Evolutionary conservation across 306 rosid species (phyloP), one percentile per base, ranked within the genome.

Genomic region (Carpinus fangiana): DNA sequence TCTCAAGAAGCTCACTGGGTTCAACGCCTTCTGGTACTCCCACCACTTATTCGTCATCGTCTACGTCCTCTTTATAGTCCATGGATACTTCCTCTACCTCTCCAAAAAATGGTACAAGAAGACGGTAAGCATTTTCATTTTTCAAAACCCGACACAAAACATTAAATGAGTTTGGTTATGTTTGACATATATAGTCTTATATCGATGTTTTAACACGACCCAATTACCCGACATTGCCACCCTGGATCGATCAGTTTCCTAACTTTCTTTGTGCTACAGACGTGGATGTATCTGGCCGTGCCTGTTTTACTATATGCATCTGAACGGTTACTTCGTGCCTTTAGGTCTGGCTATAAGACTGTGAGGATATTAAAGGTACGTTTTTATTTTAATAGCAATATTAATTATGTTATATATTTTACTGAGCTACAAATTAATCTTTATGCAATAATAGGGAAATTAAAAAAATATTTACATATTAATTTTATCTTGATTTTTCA

Each of bases 11-110:
- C 88, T 94, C 66, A 89, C 93, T 0, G 98, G 98, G 13, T 94
- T 92, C 87, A 92, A 94, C 50, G 97, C 98, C 14, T 94, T 94
- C 73, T 92, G 98, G 98, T 94, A 94, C 84, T 94, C 97, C 8
- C 97, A 94, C 76, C 97, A 94, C 61, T 83, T 92, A 38, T 94
- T 94, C 72, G 86, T 94, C 78, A 87, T 92, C 47, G 98, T 94
- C 73, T 94, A 94, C 73, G 90, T 43, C 9, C 92, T 94, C 75
- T 87, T 94, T 62, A 84, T 92, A 71, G 69, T 90, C 51, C 97
- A 94, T 13, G 98, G 97, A 16, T 86, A 89, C 88, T 87, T 52
- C 79, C 87, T 94, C 46, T 92, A 84, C 89, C 97, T 94, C 79
- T 59, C 91, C 84, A 90, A 90, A 88, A 21, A 89, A 64, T 94